Evolutionary conservation across 2,329 filamentous ascomycete genomes (phyloP), one percentile per base, ranked within the genome.

Genomic region (Xylaria sp.): DNA sequence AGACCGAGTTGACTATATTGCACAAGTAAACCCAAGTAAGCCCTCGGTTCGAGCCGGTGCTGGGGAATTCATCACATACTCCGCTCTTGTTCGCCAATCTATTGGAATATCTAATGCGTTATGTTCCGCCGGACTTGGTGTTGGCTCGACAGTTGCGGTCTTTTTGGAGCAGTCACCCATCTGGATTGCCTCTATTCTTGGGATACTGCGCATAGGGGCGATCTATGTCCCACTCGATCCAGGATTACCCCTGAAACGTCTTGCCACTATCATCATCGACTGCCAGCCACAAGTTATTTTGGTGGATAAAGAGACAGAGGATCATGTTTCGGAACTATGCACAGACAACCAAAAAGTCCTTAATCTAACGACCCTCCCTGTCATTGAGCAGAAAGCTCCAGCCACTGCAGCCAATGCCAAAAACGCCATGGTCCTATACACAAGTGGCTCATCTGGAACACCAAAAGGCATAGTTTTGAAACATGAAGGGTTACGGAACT

Each of bases 401-500:
- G 32, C 9, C 9, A 9, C 8, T 19, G 11, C 21, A 7, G 8
- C 3, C 14, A 34, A 4, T 2, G 27, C 4, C 4, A 12, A 8
- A 1, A 1, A 4, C 14, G 51, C 51, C 5, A 9, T 19, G 1
- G 8, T 32, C 2, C 11, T 54, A 17, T 54, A 54, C 27, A 54
- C 51, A 1, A 54, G 51, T 24, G 51, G 51, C 3, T 17, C 51
- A n/a, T 42, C 59, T 2, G 50, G 30, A 3, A 11, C 9, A 2
- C 59, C 59, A 3, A 61, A 61, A 19, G 59, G 45, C n/a, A 14
- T 61, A 17, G 12, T 42, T 8, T 30, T 61, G n/a, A 51, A 21
- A 12, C 47, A 61, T 17, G 34, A 21, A 2, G 17, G 24, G 9
- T 19, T 47, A 3, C 8, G 19, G 11, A 6, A 58, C 32, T 53